Conservation (phyloP, 768 basidiomycete species). For the Leccinum rimulosum region DNA sequence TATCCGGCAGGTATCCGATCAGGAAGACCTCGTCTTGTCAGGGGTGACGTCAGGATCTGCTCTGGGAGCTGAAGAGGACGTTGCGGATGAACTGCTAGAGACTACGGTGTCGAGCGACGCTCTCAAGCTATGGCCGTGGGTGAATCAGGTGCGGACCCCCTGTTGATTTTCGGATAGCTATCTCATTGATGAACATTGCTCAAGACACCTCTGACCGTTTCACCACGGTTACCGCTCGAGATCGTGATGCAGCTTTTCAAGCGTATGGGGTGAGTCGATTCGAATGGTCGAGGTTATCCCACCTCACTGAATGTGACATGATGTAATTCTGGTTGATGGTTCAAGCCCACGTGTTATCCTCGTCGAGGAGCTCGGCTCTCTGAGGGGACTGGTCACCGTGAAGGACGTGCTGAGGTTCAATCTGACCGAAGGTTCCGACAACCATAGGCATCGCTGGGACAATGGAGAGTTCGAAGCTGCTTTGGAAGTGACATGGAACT, state of each 20-base stretch:
- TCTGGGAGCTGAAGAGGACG: conserved; percentile 65
- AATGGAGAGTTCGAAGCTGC: conserved; percentile 64
- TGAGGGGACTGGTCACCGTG: conserved; percentile 88
- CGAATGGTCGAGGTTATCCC: background rate
- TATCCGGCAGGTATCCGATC: conserved; percentile 45
- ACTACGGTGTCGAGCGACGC: conserved; percentile 54
- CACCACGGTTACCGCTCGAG: conserved; percentile 88
- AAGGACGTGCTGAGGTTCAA: conserved; percentile 95
- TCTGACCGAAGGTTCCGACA: conserved; percentile 50
- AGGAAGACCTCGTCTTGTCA: conserved; percentile 47
- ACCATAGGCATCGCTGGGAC: conserved; percentile 52
- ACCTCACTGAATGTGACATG: background rate
- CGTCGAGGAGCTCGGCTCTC: conserved; percentile 79
- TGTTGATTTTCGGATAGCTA: background rate
- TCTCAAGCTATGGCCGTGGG: conserved; percentile 83
- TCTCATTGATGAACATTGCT: background rate
- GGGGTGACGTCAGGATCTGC: conserved; percentile 44
- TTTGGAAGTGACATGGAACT: conserved; percentile 59
- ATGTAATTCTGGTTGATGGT: background rate
- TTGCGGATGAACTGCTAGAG: conserved; percentile 62
- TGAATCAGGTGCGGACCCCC: conserved; percentile 70
- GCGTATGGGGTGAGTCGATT: conserved; percentile 82
- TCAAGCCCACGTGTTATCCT: conserved; percentile 92
- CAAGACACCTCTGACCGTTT: conserved; percentile 92
- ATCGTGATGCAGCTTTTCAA: conserved; percentile 98